Conservation (phyloP, 2,329 filamentous ascomycete species). For the Cordyceps militaris region DNA sequence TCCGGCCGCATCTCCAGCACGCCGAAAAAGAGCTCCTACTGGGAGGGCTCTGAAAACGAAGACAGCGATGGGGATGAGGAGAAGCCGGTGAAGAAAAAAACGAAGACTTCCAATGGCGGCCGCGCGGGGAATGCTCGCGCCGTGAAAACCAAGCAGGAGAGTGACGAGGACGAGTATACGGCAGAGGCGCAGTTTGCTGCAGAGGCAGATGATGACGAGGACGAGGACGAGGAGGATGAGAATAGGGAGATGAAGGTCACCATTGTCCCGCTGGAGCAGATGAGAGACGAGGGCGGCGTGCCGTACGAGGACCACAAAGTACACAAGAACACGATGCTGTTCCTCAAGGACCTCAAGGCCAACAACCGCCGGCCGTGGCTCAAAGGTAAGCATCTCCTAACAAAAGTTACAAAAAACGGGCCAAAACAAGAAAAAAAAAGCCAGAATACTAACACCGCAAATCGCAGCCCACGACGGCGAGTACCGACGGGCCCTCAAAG, state of each 20-base stretch:
- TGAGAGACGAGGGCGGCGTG: constrained; percentile 28
- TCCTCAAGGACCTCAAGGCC: constrained; percentile 50
- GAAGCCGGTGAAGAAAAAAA: constrained; percentile 22
- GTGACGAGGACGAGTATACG: constrained; percentile 19
- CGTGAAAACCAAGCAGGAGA: constrained; percentile 16
- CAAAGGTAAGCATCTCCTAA: constrained; percentile 37
- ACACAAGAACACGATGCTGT: constrained; percentile 52
- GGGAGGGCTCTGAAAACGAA: constrained; percentile 32
- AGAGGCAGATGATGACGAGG: constrained; percentile 12
- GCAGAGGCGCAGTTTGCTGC: constrained; percentile 14
- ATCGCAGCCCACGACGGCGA: constrained; percentile 66
- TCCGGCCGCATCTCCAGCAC: constrained; percentile 41
- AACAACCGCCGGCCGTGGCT: constrained; percentile 55
- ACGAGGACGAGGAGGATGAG: constrained; percentile 31
- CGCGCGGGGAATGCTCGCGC: constrained; percentile 4
- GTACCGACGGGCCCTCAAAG: constrained; percentile 68
- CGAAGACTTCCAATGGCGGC: constrained; percentile 17
- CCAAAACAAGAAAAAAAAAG: not conserved
- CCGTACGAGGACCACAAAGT: constrained; percentile 46
- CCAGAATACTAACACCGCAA: not conserved
- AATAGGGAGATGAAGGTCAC: constrained; percentile 28
- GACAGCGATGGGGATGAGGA: constrained; percentile 19
- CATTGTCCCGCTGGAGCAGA: constrained; percentile 29
- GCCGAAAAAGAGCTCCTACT: constrained; percentile 44
- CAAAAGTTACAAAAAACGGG: too few relatives aligned